Evolutionary conservation across 2,329 filamentous ascomycete species (phyloP).

Genomic region (Colletotrichum sp.): DNA sequence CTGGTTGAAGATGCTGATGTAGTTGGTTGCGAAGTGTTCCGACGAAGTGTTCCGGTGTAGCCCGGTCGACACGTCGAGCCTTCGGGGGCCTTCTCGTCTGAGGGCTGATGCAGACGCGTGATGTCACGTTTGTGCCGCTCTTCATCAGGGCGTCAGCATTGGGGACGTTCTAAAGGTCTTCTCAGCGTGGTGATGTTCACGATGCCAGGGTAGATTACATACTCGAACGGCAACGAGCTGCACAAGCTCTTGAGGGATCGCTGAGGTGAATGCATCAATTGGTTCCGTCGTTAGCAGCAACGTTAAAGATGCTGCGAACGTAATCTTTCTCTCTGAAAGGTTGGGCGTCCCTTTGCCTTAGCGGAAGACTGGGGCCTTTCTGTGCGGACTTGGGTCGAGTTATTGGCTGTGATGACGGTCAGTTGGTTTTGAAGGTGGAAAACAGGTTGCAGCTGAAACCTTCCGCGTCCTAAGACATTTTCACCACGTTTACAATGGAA

Average conservation of each 20-base stretch:
- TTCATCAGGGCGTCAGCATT: too few relatives aligned
- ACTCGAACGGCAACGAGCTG: not conserved
- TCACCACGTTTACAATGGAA: accelerated
- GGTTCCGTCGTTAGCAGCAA: not conserved
- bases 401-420: not conserved
- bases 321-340: too few relatives aligned
- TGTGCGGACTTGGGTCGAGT: not conserved
- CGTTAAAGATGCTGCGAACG: too few relatives aligned
- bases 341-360: not conserved
- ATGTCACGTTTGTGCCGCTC: too few relatives aligned
- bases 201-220: not conserved
- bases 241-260: not conserved
- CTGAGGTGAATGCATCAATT: not conserved
- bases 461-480: accelerated
- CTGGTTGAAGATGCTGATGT: too few relatives aligned
- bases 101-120: too few relatives aligned
- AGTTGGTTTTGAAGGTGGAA: not conserved
- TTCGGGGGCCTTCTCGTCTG: too few relatives aligned
- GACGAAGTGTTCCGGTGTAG: too few relatives aligned
- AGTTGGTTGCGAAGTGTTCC: too few relatives aligned
- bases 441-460: not conserved
- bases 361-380: accelerated
- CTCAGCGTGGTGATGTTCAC: not conserved
- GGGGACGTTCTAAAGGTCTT: not conserved
- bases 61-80: too few relatives aligned